Base-by-base conservation (phyloP, 1,284 basidiomycete genomes). In the Athelia sp. region DNA sequence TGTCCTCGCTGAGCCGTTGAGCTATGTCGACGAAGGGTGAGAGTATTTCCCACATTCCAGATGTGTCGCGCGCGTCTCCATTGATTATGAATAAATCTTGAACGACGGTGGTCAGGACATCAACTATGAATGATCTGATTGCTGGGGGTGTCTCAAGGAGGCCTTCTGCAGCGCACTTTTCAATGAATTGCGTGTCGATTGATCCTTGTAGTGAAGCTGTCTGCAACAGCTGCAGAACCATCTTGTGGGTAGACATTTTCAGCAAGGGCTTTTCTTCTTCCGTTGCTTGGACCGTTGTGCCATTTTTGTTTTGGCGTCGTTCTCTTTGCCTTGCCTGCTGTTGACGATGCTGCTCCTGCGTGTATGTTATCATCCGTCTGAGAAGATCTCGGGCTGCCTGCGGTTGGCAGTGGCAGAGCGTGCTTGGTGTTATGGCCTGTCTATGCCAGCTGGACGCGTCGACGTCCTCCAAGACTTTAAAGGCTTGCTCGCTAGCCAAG, bases 391-490 rank as follows among this genome's bases (percentile, higher is more conserved):
- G n/a, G 3, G 47, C 47, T 22, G 22, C 38, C 14, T 23, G 17
- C n/a, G 38, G 38, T 26, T 23, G 18, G 23, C 22, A 43, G 22
- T 18, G 11, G 13, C 14, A 14, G 18, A 48, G 3, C n/a, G 26
- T 19, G 3, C 18, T 22, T 17, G 23, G 40, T 11, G 38, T 43
- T 24, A 48, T 4, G 23, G 24, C 26, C 43, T 48, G 47, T 3
- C 47, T 35, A 18, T 48, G 47, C 47, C 47, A 48, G 31, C 47
- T 48, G n/a, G 47, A 48, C n/a, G 40, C 40, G 3, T 29, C 24
- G 23, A 26, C 29, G 21, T 48, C 47, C 47, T 48, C 38, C 3
- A 48, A n/a, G 4, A 48, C 40, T 8, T 34, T 9, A 11, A 43
- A 31, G 14, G 38, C 38, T 23, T 43, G 19, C 31, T 48, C 18